Base-by-base conservation (phyloP, 1,284 basidiomycete genomes). In the Puccinia coronata region DNA sequence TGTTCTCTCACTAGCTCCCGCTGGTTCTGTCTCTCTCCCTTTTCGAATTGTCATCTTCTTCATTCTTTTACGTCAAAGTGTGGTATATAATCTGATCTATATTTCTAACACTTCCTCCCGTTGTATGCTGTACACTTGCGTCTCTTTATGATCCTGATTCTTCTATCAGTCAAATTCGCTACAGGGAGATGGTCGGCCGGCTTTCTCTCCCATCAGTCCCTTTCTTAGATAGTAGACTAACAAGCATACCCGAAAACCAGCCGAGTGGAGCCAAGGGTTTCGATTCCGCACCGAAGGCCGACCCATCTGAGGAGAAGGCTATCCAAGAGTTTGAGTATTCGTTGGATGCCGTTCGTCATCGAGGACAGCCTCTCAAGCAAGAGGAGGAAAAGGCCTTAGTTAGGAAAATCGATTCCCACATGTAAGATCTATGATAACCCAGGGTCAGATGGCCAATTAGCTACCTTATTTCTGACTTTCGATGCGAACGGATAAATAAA, bases 311-410 rank as follows among this genome's bases (percentile, higher is more conserved):
- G 23, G 39, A 67, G 41, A 67, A 67, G 63, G 63, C 63, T 25
- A 39, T n/a, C 20, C 63, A 43, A 0, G 36, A n/a, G 41, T n/a
- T 67, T 23, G 41, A 43, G 20, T 25, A 67, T 23, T 67, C 63
- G n/a, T 41, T 41, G 23, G 63, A 28, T n/a, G 36, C 63, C 6
- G 39, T 43, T 2, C 41, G 25, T 67, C 63, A 23, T 47, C 9
- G 23, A 23, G 16, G 20, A 1, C n/a, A 67, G 41, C 63, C 18
- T 43, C 8, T 31, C 9, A 43, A 67, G 20, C 12, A 6, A 25
- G n/a, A n/a, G 23, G 63, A 67, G n/a, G 61, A 63, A 31, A 67
- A 67, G n/a, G 63, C 63, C 12, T 28, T 67, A 41, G 9, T 67
- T 9, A 41, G 63, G 28, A 67, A 67, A 47, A 67, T 67, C 20